Base-by-base conservation (phyloP, 805 yeast species). In the Kuraishia piskuri region DNA sequence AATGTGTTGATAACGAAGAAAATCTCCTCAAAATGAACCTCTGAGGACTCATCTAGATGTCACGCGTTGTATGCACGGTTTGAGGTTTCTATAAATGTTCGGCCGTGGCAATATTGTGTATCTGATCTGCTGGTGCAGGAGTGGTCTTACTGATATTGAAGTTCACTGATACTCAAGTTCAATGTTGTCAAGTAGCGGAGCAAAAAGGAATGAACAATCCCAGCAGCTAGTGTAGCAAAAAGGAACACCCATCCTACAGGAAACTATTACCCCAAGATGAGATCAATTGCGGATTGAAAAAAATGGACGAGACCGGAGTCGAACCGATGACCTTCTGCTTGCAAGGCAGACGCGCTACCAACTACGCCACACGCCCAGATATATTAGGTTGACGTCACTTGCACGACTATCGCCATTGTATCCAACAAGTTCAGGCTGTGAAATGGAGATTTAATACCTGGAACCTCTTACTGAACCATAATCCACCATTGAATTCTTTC, bases 281-380 rank as follows among this genome's bases (percentile, higher is more conserved):
- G 17, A 31, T 31, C 40, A 10, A 25, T 40, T 6, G 48, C 8
- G 9, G 6, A 48, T 24, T 61, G 61, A 66, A 65, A 63, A 55
- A 56, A 68, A 55, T 79, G 85, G 85, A 80, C 85, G 83, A 80
- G 84, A 78, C 80, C 79, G 85, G 85, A 80, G 76, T 80, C 82
- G 86, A 80, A 79, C 84, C 85, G 80, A 80, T 79, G 86, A 82
- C 86, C 86, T 81, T 79, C 79, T 83, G 79, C 86, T 80, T 80
- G 85, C 85, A 79, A 81, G 80, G 86, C 80, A 82, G 78, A 79
- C 84, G 84, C 85, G 85, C 85, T 80, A 80, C 85, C 85, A 79
- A 81, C 85, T 80, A 77, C 86, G 84, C 84, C 85, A 80, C 85
- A 80, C 83, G 85, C 86, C 86, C 86, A 31, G 40, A 31, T 6